These are phyloP conservation scores for Hypoxylon sp. DNA, from an alignment of 2,329 filamentous ascomycete species.

Conservation along the genomic window DNA sequence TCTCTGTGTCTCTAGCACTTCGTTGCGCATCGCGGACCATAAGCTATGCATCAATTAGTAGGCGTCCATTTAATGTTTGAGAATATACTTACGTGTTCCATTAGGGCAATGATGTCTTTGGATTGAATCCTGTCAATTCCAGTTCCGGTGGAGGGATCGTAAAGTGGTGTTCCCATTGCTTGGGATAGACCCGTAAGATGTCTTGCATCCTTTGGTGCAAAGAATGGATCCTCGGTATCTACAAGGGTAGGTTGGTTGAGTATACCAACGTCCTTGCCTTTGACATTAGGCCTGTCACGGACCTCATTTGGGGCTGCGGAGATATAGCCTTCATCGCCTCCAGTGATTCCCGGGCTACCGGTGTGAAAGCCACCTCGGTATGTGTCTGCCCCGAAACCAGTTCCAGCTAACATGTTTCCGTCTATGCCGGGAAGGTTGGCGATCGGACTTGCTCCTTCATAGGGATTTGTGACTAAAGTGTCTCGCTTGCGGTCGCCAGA, in stretches of 20 bases:
- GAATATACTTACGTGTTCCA: constrained; percentile 83
- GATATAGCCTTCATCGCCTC: constrained; percentile 92
- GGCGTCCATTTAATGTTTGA: not conserved
- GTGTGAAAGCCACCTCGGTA: constrained; percentile 66
- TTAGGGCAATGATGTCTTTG: constrained; percentile 95
- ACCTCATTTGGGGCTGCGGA: constrained; percentile 76
- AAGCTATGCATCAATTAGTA: constrained; percentile 67
- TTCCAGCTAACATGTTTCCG: constrained; percentile 63
- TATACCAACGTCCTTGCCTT: constrained; percentile 71
- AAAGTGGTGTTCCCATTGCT: constrained; percentile 89
- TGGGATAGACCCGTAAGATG: constrained; percentile 92
- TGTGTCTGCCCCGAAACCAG: constrained; percentile 56
- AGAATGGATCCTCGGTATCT: constrained; percentile 77
- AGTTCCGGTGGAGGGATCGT: constrained; percentile 88
- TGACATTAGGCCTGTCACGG: constrained; percentile 65
- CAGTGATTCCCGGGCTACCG: constrained; percentile 71
- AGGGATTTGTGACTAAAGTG: constrained; percentile 77
- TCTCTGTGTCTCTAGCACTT: constrained; percentile 96
- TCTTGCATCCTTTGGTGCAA: constrained; percentile 70
- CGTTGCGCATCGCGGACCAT: constrained; percentile 97
- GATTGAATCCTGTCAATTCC: constrained; percentile 94
- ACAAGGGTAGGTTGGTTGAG: constrained; percentile 67
- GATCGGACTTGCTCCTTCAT: constrained; percentile 75
- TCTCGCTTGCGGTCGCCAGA: constrained; percentile 76
- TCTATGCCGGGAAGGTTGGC: constrained; percentile 67